Evolutionary conservation across 2,329 filamentous ascomycete genomes (phyloP), one percentile per base, ranked within the genome.

Genomic region (Cytospora schulzeri): DNA sequence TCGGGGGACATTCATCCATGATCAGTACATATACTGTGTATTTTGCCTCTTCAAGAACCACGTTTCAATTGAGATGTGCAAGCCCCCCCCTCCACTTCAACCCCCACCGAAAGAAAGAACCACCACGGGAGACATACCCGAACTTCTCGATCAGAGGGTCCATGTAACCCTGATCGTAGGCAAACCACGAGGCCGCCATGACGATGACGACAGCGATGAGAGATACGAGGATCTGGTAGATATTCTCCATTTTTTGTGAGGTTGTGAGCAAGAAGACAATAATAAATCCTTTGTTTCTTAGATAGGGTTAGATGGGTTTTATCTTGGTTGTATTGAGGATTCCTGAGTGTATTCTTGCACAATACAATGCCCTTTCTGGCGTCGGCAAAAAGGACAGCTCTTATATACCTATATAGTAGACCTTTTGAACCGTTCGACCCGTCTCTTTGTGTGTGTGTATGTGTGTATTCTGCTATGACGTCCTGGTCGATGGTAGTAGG

Each of bases 141-240:
- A 79, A 60, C 65, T 75, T 70, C 64, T 78, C 75, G 59, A 79
- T 76, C 28, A 76, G 63, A 1, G 76, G 75, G 64, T 79, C 75
- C 54, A 77, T 68, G 57, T 72, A 71, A 56, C 77, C 77, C 60
- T 76, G 68, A n/a, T 73, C 67, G 69, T 79, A 79, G 17, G 76
- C 77, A 24, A 72, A 73, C 60, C 75, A 71, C 15, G 71, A 71
- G 11, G 71, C 71, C 15, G 71, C 71, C 45, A 76, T 62, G 51
- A 76, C 50, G 31, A 73, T 70, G 51, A 72, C 61, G 38, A 72
- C 63, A 35, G 71, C 66, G 24, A 72, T 58, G 55, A 75, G 66
- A 26, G 71, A 68, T 64, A 75, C 67, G 61, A 75, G 29, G 57
- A 74, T 8, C 19, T 65, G 63, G 56, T 67, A 67, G 51, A 51